A percentile compares a stretch with the other conserved stretches of the same genome.
These are phyloP conservation scores for Fusarium protoensiforme DNA, from an alignment of 2,329 filamentous ascomycete species.

Conservation along the genomic window DNA sequence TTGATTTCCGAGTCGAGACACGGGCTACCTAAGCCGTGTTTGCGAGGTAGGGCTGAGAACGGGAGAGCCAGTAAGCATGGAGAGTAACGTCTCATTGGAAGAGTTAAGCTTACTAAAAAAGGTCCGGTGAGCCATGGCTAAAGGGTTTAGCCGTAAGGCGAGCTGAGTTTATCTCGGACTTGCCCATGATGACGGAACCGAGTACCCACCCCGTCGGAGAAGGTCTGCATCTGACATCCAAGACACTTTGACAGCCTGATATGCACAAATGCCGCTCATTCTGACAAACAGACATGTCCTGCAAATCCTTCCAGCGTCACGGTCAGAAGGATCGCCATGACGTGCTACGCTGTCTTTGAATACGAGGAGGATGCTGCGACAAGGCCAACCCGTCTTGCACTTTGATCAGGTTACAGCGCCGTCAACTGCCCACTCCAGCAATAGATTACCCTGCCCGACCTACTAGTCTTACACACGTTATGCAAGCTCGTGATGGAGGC, in stretches of 20 bases:
- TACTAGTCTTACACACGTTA: not conserved
- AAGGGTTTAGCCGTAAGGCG: not conserved
- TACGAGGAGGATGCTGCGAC: conserved; percentile 18
- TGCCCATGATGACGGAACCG: not conserved
- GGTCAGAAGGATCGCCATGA: not conserved
- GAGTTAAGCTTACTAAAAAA: not conserved
- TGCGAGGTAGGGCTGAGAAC: not conserved
- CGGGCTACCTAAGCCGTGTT: not conserved
- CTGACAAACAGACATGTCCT: conserved; percentile 2
- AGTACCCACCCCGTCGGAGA: not conserved
- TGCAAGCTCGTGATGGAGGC: not conserved
- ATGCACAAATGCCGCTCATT: not conserved
- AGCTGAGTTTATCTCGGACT: not conserved
- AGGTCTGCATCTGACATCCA: not conserved
- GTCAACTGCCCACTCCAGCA: not conserved
- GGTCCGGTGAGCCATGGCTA: not conserved
- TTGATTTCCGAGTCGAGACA: not conserved
- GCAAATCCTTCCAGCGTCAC: not conserved
- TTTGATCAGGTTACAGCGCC: not conserved
- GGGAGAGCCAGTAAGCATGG: not conserved
- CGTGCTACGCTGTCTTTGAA: not conserved
- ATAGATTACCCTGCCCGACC: not conserved
- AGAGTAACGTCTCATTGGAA: not conserved
- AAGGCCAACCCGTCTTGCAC: not conserved
- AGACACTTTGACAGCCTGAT: not conserved